Conservation (phyloP, 176 grass and related monocot genomes). For the Bromus sterilis region DNA sequence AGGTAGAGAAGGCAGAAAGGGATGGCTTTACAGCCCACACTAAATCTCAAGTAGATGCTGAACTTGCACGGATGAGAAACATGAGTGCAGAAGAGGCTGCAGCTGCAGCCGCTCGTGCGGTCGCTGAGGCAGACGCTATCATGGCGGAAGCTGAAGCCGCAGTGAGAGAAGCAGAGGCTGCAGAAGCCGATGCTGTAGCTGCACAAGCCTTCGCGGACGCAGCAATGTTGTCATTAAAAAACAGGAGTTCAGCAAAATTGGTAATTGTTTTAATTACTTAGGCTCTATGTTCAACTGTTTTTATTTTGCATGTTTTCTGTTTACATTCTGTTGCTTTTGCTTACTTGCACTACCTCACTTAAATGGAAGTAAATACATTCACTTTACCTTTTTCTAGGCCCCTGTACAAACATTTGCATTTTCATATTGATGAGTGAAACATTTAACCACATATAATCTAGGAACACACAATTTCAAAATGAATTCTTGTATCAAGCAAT, state of each 20-base stretch:
- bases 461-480: not conserved
- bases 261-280: conserved; percentile 22
- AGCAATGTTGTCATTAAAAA: conserved; percentile 43
- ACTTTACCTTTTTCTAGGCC: not conserved
- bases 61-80: conserved; percentile 59
- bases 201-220: conserved; percentile 81
- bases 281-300: not conserved
- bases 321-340: not conserved
- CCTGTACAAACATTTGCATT: not conserved
- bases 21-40: conserved; percentile 45
- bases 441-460: not conserved
- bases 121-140: conserved; percentile 81
- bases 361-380: not conserved
- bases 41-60: conserved; percentile 65
- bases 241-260: conserved; percentile 53
- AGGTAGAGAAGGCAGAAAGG: conserved; percentile 36
- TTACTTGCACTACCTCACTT: not conserved
- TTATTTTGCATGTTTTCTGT: not conserved
- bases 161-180: conserved; percentile 67
- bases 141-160: conserved; percentile 86
- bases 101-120: conserved; percentile 51
- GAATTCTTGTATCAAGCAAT: not conserved
- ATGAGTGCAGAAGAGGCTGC: conserved; percentile 71
- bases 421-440: not conserved
- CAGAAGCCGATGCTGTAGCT: conserved; percentile 76